Conservation (phyloP, 495 filamentous ascomycete species). For the Aspergillus heteromorphus region DNA sequence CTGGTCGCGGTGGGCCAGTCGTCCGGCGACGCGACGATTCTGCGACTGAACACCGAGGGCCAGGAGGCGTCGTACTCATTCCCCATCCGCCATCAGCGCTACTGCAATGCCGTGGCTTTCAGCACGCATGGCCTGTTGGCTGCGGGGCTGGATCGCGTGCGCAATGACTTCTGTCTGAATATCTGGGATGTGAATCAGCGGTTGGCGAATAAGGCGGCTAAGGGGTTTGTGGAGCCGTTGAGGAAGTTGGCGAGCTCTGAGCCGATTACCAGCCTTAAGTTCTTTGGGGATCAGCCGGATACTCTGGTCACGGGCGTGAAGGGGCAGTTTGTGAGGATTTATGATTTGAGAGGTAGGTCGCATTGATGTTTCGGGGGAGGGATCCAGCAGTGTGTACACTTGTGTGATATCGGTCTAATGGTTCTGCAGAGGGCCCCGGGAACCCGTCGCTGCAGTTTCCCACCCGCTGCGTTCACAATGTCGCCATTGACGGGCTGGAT, state of each 20-base stretch:
- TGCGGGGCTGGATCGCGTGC: slow-evolving; percentile 81
- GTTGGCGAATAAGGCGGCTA: slow-evolving; percentile 38
- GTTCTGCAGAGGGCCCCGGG: slow-evolving; percentile 40
- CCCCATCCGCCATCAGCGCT: slow-evolving; percentile 75
- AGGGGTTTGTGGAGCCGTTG: slow-evolving; percentile 53
- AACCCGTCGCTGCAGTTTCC: slow-evolving; percentile 59
- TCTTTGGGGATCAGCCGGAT: slow-evolving; percentile 81
- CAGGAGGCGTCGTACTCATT: slow-evolving; percentile 60
- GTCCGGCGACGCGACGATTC: slow-evolving; percentile 76
- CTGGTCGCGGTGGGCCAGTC: slow-evolving; percentile 81
- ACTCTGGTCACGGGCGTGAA: slow-evolving; percentile 78
- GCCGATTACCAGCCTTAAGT: slow-evolving; percentile 83
- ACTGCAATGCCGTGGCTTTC: slow-evolving; percentile 89
- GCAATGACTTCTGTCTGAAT: slow-evolving; percentile 88
- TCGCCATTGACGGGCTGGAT: slow-evolving; percentile 84
- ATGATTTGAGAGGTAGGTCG: slow-evolving; percentile 75
- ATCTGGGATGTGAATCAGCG: slow-evolving; percentile 85
- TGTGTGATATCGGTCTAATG: too few relatives aligned
- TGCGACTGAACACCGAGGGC: slow-evolving; percentile 64
- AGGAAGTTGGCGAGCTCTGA: slow-evolving; percentile 76
- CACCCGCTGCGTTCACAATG: slow-evolving; percentile 82
- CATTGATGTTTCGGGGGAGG: slow-evolving; percentile 6
- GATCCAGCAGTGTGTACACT: too few relatives aligned
- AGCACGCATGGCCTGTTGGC: slow-evolving; percentile 73
- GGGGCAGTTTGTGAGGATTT: slow-evolving; percentile 79